Percentiles rank a stretch among this genome's conserved stretches.
Conservation (phyloP, 441 rosid species). For the Omphalea diandra region DNA sequence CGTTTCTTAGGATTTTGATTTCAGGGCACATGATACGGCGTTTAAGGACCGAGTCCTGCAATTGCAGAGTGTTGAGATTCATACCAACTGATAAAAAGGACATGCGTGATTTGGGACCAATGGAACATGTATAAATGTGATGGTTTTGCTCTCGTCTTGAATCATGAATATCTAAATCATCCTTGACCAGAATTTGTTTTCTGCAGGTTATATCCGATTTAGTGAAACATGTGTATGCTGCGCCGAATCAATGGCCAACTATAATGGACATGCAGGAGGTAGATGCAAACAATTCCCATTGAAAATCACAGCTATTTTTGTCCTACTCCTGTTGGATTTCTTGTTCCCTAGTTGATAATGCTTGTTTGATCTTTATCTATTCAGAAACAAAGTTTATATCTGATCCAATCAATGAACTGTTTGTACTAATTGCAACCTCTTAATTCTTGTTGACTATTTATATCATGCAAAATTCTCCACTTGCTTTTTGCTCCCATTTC, state of each 20-base stretch:
- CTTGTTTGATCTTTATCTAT: background rate
- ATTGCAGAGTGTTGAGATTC: conserved; percentile 77
- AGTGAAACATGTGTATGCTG: conserved; percentile 60
- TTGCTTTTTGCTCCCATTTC: background rate
- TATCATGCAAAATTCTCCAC: background rate
- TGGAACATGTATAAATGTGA: conserved; percentile 53
- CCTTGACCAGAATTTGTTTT: conserved; percentile 4
- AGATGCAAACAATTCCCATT: background rate
- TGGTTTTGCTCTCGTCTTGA: background rate
- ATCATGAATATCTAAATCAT: background rate
- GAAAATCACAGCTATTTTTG: background rate
- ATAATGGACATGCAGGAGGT: conserved; percentile 67
- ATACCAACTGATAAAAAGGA: conserved; percentile 71
- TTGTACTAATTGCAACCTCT: background rate
- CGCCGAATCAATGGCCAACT: conserved; percentile 65
- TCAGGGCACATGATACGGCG: conserved; percentile 89
- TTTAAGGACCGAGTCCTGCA: conserved; percentile 76
- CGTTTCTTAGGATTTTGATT: conserved; percentile 64
- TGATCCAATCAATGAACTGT: background rate
- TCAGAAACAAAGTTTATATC: background rate
- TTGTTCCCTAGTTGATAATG: background rate
- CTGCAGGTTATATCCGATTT: conserved; percentile 58
- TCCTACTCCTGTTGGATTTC: too few species aligned
- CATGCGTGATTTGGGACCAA: conserved; percentile 72
- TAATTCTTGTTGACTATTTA: background rate